Base-by-base conservation (phyloP, 306 rosid species). In the Vigna angularis region DNA sequence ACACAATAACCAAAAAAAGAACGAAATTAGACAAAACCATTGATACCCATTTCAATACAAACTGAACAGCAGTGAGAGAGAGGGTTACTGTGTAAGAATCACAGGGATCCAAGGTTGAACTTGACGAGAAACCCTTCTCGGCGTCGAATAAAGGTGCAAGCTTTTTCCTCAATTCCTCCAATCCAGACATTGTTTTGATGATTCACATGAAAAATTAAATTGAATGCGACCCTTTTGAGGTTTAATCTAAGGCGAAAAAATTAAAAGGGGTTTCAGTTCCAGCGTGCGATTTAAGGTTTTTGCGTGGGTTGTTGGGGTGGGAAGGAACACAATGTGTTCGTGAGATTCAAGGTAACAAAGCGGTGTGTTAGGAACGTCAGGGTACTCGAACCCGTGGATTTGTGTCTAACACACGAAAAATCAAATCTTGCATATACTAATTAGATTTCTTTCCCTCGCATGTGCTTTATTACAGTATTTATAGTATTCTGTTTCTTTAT, bases 111-210 rank as follows among this genome's bases (percentile, higher is more conserved):
- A 87, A 71, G 48, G 95, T 72, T 32, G 97, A 80, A 45, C 80
- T 86, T 51, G 88, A 14, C 4, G 96, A 83, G 80, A 95, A 87
- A 12, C 98, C 98, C 78, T 79, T 90, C 32, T 85, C 88, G 30
- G 86, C 88, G 47, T 85, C 88, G 36, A 85, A 85, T 34, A 85
- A 85, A 45, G 98, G 97, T 22, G 90, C 87, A 13, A 94, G 97
- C 82, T 94, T 94, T 85, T 90, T 94, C 50, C 89, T 84, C 56
- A 94, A 81, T 79, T 94, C 98, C 74, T 94, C 98, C 71, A 94
- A 85, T 30, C 97, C 97, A 74, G 98, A 87, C 98, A 94, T 94
- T 67, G 55, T 69, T 69, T 24, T 16, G 24, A 49, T 45, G 56
- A 48, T 62, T 64, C 66, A 75, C 70, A 65, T 70, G 0, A 10